These are phyloP conservation scores for Clarireedia monteithiana DNA, from an alignment of 2,329 filamentous ascomycete species.

Conservation along the genomic window DNA sequence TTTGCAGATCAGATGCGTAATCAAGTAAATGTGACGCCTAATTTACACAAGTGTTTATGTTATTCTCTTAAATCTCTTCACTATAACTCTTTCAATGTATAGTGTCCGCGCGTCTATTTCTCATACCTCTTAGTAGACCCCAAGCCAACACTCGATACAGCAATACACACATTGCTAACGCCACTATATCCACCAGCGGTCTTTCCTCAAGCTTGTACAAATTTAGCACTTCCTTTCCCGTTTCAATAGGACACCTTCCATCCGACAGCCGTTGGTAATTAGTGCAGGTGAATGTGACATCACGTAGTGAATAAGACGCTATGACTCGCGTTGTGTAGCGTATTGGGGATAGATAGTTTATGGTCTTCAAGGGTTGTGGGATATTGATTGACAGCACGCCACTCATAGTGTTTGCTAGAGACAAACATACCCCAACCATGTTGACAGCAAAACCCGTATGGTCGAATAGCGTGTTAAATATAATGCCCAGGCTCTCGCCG, in stretches of 20 bases:
- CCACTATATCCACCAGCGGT: background rate
- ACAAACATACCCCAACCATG: constrained; percentile 43
- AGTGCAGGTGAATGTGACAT: constrained; percentile 45
- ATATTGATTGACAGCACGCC: background rate
- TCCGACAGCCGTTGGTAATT: constrained; percentile 40
- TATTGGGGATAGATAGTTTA: background rate
- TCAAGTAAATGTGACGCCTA: too few relatives aligned
- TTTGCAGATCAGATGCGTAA: too few relatives aligned
- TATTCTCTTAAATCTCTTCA: too few relatives aligned
- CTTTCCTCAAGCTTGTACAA: constrained; percentile 52
- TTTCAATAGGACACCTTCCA: constrained; percentile 54
- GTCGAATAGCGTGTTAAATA: constrained; percentile 65
- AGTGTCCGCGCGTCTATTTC: too few relatives aligned
- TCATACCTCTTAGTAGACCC: background rate
- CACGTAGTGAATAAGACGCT: background rate
- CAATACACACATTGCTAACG: background rate
- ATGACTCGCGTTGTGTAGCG: background rate
- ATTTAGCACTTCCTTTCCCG: constrained; percentile 56
- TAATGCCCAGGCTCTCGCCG: constrained; percentile 65
- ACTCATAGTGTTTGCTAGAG: background rate
- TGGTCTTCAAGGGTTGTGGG: background rate
- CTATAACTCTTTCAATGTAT: too few relatives aligned
- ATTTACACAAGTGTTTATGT: too few relatives aligned
- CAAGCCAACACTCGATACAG: background rate
- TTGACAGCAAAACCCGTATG: constrained; percentile 71